phyloP scores from a whole-genome alignment of 78 protist genomes.

The Chrysochromulina tobinii region DNA sequence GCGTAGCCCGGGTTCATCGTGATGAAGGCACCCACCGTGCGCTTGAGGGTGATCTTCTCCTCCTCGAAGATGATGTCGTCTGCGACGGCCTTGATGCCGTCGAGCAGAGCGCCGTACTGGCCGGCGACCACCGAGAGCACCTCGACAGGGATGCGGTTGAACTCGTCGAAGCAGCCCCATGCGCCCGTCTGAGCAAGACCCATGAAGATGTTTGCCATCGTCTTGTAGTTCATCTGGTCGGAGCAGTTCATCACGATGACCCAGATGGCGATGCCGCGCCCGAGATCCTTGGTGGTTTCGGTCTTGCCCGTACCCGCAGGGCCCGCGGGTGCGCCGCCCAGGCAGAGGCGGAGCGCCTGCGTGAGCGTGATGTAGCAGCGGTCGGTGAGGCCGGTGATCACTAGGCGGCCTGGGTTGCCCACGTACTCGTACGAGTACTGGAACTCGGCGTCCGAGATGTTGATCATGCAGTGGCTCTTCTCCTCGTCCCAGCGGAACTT shows the following conservation, averaged over 20 bases:
- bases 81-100: conserved; percentile 59
- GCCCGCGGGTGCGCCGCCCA: conserved; percentile 93
- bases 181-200: conserved; percentile 86
- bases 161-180: conserved; percentile 97
- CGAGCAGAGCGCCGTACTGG: conserved; percentile 76
- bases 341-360: conserved; percentile 77
- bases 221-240: conserved; percentile 76
- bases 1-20: conserved; percentile 96
- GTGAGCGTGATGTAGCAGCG: conserved; percentile 91
- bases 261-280: conserved; percentile 49
- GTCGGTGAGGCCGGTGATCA: conserved; percentile 90
- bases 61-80: conserved; percentile 54
- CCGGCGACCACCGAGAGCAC: conserved; percentile 90
- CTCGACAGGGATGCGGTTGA: conserved; percentile 78
- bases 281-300: conserved; percentile 81
- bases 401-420: conserved; percentile 82
- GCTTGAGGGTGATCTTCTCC: conserved; percentile 38
- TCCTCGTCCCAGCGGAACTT: conserved; percentile 74
- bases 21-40: conserved; percentile 70
- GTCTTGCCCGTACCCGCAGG: conserved; percentile 96
- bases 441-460: conserved; percentile 72
- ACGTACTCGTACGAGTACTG: conserved; percentile 81
- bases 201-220: conserved; percentile 74
- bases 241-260: conserved; percentile 81
- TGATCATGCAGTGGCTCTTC: conserved; percentile 22